A percentile compares a stretch with the other conserved stretches of the same genome.
phyloP scores from a whole-genome alignment of 2,329 filamentous ascomycete species.

The Pseudogymnoascus sp. region DNA sequence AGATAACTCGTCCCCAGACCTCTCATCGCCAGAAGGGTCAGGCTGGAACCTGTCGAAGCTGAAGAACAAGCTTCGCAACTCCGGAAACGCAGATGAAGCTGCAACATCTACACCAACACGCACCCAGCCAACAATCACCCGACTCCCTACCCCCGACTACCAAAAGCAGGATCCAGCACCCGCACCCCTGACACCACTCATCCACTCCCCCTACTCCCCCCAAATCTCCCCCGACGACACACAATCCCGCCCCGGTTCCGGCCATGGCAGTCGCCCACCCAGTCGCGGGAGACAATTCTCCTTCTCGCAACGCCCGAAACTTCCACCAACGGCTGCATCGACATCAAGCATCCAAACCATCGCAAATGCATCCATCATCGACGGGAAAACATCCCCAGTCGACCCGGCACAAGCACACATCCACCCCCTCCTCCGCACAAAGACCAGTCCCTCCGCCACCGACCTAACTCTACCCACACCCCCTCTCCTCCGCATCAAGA shows the following conservation, averaged over 20 bases:
- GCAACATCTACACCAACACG: conserved; percentile 6
- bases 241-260: background rate
- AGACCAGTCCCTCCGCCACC: background rate
- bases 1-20: background rate
- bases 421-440: background rate
- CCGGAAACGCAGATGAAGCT: background rate
- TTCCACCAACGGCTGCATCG: background rate
- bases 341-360: conserved; percentile 1
- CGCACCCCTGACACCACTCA: background rate
- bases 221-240: conserved; percentile 2
- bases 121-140: background rate
- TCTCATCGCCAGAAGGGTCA: background rate
- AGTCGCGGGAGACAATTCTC: background rate
- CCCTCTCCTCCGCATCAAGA: conserved; percentile 3
- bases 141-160: background rate
- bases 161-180: conserved; percentile 5
- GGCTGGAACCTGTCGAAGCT: conserved; percentile 2
- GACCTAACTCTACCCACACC: background rate
- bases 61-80: conserved; percentile 8
- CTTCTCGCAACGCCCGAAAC: background rate
- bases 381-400: background rate
- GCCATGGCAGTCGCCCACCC: background rate
- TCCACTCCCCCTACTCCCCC: background rate
- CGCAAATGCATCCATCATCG: background rate
- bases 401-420: conserved; percentile 1